A percentile compares a stretch with the other conserved stretches of the same genome.
Conservation (phyloP, 495 filamentous ascomycete species). For the Astrothelium macrocarpum region DNA sequence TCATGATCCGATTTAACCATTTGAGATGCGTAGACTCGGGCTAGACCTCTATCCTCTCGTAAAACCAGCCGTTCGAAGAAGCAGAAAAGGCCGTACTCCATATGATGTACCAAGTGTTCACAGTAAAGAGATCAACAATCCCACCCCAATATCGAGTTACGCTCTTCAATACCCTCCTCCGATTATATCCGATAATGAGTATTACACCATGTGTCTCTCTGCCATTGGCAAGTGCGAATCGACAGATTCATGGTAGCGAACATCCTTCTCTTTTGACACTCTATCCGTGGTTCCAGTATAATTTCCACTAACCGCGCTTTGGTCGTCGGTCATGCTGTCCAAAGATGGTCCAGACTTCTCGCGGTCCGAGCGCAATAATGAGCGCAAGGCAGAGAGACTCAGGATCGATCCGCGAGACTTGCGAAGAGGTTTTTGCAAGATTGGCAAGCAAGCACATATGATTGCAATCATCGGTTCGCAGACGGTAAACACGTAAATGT, state of each 20-base stretch:
- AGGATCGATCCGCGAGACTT: neutral
- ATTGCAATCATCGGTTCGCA: conserved; percentile 1
- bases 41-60: too few relatives aligned
- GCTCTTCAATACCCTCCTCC: too few relatives aligned
- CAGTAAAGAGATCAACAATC: too few relatives aligned
- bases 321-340: neutral
- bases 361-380: neutral
- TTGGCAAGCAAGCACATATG: neutral
- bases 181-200: too few relatives aligned
- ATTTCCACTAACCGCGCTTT: neutral
- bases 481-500: neutral
- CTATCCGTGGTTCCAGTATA: neutral
- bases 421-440: neutral
- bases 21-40: too few relatives aligned
- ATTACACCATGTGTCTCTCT: neutral
- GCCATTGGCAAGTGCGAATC: neutral
- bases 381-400: neutral
- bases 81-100: too few relatives aligned
- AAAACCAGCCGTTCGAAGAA: too few relatives aligned
- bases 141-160: too few relatives aligned
- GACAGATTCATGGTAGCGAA: neutral
- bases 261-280: neutral
- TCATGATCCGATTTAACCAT: too few relatives aligned
- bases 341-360: neutral
- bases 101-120: too few relatives aligned